Base-by-base conservation (phyloP, 352 stramenopile species). In the Pythium brassicae region DNA sequence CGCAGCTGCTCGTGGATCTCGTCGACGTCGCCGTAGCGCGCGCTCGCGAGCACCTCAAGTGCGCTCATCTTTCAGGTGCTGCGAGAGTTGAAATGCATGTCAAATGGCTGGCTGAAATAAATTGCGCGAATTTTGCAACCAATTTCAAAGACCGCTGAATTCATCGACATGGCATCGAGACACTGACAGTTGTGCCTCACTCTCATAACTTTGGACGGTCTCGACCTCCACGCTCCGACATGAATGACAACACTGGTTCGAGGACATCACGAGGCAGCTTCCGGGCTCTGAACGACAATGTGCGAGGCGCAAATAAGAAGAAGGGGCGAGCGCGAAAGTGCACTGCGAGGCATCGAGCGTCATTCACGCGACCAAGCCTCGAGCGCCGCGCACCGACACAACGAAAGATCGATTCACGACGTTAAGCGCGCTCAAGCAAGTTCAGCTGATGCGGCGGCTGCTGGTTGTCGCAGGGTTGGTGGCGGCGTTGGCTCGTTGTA, bases 1-100 rank as follows among this genome's bases (percentile, higher is more conserved):
- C 65, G 26, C 23, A 89, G 55, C 29, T 89, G 54, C 50, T 48
- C 64, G 19, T 63, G 66, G n/a, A 94, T 70, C 49, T 88, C 66
- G 39, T 90, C 66, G 9, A 68, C 62, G 49, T 94, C 81, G 49
- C 85, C 85, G 50, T 78, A 84, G 53, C 85, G 85, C 51, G 85
- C 85, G 51, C 80, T 85, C 56, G 72, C 69, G 17, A 94, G 66
- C 52, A 79, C 66, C 61, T 83, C 72, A 37, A 86, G 75, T 11
- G 69, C 69, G 69, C 71, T 78, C 20, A 45, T 48, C 17, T 57
- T 25, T 19, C 39, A 53, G 26, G 40, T 52, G 23, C 22, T 44
- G 4, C 3, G 46, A 1, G 15, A 12, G 17, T 11, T 46, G 40
- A 46, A 26, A 20, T 26, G 19, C 39, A 10, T 55, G 27, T 37